Evolutionary conservation across 345 rosid genomes (phyloP).

Genomic region (Corymbia maculata): DNA sequence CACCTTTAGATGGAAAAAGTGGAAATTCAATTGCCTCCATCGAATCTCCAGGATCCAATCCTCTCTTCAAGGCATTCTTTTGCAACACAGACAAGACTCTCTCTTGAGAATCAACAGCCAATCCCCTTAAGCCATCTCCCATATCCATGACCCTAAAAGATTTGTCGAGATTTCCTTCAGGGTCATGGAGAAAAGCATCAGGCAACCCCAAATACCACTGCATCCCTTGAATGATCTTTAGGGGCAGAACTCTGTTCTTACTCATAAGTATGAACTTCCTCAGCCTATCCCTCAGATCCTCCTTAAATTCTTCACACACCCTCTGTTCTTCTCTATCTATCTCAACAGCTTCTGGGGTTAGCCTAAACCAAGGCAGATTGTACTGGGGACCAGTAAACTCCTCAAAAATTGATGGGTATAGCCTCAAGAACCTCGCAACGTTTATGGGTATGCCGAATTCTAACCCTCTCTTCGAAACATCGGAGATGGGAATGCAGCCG

Average conservation of each 20-base stretch:
- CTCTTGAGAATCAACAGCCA: slow-evolving; percentile 27
- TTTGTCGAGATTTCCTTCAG: slow-evolving; percentile 29
- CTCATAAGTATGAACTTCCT: slow-evolving; percentile 68
- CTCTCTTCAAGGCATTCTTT: slow-evolving; percentile 45
- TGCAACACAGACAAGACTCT: slow-evolving; percentile 47
- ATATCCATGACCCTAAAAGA: slow-evolving; percentile 56
- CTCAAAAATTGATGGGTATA: slow-evolving; percentile 67
- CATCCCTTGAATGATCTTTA: slow-evolving; percentile 73
- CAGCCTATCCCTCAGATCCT: slow-evolving; percentile 46
- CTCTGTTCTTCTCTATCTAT: slow-evolving; percentile 46
- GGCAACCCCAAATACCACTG: slow-evolving; percentile 82
- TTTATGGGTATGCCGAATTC: slow-evolving; percentile 60
- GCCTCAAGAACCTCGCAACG: slow-evolving; percentile 59
- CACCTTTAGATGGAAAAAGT: slow-evolving; percentile 68
- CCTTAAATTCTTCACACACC: slow-evolving; percentile 30
- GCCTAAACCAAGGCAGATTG: slow-evolving; percentile 84
- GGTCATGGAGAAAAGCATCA: slow-evolving; percentile 33
- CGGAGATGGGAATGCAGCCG: slow-evolving; percentile 61
- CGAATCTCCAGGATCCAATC: slow-evolving; percentile 15
- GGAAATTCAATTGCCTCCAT: slow-evolving; percentile 55
- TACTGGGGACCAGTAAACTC: slow-evolving; percentile 65
- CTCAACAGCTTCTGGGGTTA: slow-evolving; percentile 62
- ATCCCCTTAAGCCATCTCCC: slow-evolving; percentile 67
- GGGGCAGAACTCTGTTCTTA: slow-evolving; percentile 52
- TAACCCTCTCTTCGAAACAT: slow-evolving; percentile 59